Conservation (phyloP, 1,139 yeast species). For the Sugiyamaella sp. region DNA sequence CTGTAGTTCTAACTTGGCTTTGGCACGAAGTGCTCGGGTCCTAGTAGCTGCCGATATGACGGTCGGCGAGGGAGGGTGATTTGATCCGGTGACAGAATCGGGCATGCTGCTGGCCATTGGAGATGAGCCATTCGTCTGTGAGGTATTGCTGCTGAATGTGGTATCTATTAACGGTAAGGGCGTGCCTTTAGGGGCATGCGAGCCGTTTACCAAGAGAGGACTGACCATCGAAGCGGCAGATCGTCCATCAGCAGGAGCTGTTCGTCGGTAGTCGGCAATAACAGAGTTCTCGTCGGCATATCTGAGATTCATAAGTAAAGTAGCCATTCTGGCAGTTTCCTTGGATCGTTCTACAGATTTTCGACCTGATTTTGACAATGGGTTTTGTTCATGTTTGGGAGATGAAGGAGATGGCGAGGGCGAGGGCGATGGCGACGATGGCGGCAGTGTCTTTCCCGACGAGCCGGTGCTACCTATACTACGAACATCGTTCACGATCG, state of each 20-base stretch:
- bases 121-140: background rate
- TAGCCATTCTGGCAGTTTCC: constrained; percentile 33
- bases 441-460: background rate
- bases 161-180: background rate
- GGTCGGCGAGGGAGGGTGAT: constrained; percentile 9
- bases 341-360: constrained; percentile 22
- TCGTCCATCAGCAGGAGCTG: background rate
- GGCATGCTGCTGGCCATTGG: background rate
- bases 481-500: background rate
- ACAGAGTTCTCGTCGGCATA: constrained; percentile 26
- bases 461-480: background rate
- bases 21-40: constrained; percentile 57
- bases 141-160: background rate
- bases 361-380: background rate
- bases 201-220: background rate
- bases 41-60: constrained; percentile 43
- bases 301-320: constrained; percentile 32
- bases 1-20: constrained; percentile 54
- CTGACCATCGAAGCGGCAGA: background rate
- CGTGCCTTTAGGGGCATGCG: background rate
- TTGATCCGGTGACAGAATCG: constrained; percentile 8
- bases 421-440: background rate
- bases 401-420: background rate
- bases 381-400: no score
- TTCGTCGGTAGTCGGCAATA: constrained; percentile 3